Percentiles rank a stretch among this genome's conserved stretches.
phyloP scores from a whole-genome alignment of 2,329 filamentous ascomycete genomes.

The Penicillium griseofulvum region DNA sequence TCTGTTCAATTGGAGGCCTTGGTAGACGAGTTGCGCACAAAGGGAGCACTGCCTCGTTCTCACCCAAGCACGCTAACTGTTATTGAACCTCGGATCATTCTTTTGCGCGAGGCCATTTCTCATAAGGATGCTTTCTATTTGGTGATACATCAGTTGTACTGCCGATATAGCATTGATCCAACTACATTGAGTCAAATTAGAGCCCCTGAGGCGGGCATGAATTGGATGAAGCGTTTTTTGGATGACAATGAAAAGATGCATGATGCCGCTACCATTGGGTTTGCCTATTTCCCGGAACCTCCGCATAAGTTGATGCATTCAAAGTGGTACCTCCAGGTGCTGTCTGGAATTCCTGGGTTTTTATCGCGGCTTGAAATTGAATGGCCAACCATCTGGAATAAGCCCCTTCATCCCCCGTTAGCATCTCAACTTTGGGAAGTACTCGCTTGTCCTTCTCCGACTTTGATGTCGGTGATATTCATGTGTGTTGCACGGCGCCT shows the following conservation, averaged over 20 bases:
- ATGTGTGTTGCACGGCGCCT: neutral
- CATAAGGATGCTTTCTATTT: conserved; percentile 62
- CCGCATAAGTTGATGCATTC: conserved; percentile 22
- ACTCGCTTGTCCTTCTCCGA: neutral
- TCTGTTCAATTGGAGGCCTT: neutral
- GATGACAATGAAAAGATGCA: conserved; percentile 6
- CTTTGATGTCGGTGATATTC: conserved; percentile 9
- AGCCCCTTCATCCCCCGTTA: neutral
- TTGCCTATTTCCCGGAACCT: conserved; percentile 44
- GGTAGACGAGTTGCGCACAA: neutral
- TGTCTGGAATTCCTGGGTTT: conserved; percentile 45
- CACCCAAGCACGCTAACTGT: neutral
- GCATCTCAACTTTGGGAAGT: neutral
- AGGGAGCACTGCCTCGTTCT: neutral
- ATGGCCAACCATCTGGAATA: conserved; percentile 40
- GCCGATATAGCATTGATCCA: conserved; percentile 49
- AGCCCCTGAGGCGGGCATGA: neutral
- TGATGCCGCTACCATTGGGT: neutral
- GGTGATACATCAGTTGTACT: conserved; percentile 64
- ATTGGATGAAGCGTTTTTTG: neutral
- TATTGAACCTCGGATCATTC: conserved; percentile 45
- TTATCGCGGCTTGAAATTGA: conserved; percentile 44
- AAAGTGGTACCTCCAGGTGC: conserved; percentile 32
- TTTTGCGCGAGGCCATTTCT: conserved; percentile 58
- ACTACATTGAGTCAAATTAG: conserved; percentile 30